phyloP scores from a whole-genome alignment of 192 early-diverging fungal genomes.

The Linnemannia elongata region DNA sequence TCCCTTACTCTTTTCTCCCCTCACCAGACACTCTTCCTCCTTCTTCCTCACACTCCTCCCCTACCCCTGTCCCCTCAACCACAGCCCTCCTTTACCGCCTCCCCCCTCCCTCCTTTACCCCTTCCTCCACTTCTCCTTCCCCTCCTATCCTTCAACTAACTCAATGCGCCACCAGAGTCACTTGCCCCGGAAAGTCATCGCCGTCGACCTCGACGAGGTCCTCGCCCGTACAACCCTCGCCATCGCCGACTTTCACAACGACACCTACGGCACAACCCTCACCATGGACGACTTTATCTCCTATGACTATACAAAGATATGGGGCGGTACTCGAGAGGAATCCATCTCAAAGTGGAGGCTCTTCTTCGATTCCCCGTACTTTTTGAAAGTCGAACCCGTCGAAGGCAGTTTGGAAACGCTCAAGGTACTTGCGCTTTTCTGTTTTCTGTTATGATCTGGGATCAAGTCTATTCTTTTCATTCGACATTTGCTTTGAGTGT shows the following conservation, averaged over 20 bases:
- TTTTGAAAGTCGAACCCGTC: slow-evolving; percentile 66
- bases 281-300: slow-evolving; percentile 63
- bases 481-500: neutral
- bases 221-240: slow-evolving; percentile 64
- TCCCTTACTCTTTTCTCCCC: neutral
- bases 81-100: neutral
- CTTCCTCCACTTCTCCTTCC: neutral
- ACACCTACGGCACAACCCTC: slow-evolving; percentile 61
- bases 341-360: slow-evolving; percentile 64
- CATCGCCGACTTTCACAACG: slow-evolving; percentile 69
- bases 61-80: neutral
- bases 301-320: slow-evolving; percentile 65
- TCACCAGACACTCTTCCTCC: neutral
- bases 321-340: slow-evolving; percentile 69
- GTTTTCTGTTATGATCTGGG: slow-evolving; percentile 1
- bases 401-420: slow-evolving; percentile 66
- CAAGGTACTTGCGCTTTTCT: slow-evolving; percentile 36
- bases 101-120: neutral
- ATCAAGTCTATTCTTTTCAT: neutral
- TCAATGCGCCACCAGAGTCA: slow-evolving; percentile 46
- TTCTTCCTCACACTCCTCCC: neutral
- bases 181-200: slow-evolving; percentile 59
- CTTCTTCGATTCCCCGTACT: slow-evolving; percentile 69
- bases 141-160: neutral
- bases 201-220: slow-evolving; percentile 70